These are phyloP conservation scores for Maudiozyma serrabonitensis DNA, from an alignment of 805 yeast species.

Conservation along the genomic window DNA sequence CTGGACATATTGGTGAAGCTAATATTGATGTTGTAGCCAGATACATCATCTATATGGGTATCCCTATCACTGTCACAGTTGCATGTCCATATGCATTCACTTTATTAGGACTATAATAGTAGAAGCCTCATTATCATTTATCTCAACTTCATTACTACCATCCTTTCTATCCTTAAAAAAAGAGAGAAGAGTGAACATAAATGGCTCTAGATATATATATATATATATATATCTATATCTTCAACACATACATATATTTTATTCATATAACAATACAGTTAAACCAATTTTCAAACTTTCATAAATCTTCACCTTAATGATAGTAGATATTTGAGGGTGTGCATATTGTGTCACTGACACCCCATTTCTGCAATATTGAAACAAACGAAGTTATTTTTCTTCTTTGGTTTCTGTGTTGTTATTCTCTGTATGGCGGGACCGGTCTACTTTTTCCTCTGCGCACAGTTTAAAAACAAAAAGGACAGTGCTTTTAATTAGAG, in stretches of 20 bases:
- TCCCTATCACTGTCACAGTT: conserved; percentile 45
- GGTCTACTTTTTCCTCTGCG: too few relatives aligned
- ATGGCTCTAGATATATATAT: neutral
- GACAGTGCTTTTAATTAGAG: too few relatives aligned
- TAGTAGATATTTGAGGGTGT: neutral
- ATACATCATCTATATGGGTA: conserved; percentile 72
- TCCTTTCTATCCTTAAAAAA: too few relatives aligned
- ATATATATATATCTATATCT: neutral
- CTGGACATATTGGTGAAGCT: conserved; percentile 51
- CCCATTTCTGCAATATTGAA: neutral
- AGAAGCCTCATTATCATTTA: too few relatives aligned
- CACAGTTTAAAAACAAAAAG: too few relatives aligned
- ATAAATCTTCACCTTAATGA: neutral
- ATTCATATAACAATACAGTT: neutral
- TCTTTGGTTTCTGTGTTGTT: too few relatives aligned
- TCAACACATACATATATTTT: neutral
- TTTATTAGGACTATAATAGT: neutral
- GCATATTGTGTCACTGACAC: neutral
- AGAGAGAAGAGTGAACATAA: too few relatives aligned
- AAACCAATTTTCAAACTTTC: neutral
- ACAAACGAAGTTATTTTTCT: too few relatives aligned
- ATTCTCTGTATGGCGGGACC: too few relatives aligned
- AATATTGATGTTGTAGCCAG: conserved; percentile 73
- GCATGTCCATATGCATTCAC: conserved; percentile 23
- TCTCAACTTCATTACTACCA: too few relatives aligned